These are phyloP conservation scores for Blastomyces silverae DNA, from an alignment of 2,329 filamentous ascomycete species.

Conservation along the genomic window DNA sequence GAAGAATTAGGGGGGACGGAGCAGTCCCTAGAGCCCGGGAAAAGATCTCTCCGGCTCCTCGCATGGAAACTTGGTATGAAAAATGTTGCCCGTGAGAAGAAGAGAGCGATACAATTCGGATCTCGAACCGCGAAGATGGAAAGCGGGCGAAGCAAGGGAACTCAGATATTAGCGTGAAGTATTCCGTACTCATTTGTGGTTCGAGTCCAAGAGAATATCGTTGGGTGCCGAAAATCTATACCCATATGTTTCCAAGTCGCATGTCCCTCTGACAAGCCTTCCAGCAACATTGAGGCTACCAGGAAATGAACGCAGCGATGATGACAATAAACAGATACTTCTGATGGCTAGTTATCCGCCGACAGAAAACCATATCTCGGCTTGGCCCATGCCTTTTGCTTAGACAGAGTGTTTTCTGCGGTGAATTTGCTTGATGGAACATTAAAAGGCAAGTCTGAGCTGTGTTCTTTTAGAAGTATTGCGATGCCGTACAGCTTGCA, in stretches of 20 bases:
- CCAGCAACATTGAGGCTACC: background rate
- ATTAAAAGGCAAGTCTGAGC: conserved; percentile 36
- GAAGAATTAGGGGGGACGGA: conserved; percentile 23
- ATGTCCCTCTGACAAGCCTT: background rate
- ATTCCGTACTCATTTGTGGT: conserved; percentile 2
- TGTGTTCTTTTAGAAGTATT: conserved; percentile 15
- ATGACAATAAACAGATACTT: conserved; percentile 43
- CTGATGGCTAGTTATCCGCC: conserved; percentile 28
- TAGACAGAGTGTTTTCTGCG: conserved; percentile 6
- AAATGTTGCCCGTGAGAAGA: conserved; percentile 75
- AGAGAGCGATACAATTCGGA: conserved; percentile 83
- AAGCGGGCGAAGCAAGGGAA: conserved; percentile 58
- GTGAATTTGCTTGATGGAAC: conserved; percentile 12
- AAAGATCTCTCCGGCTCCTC: conserved; percentile 70
- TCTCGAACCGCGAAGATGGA: conserved; percentile 80
- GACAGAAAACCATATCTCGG: conserved; percentile 10
- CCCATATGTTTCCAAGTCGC: background rate
- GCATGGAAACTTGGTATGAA: conserved; percentile 67
- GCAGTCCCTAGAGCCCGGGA: conserved; percentile 62
- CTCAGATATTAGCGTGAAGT: conserved; percentile 44
- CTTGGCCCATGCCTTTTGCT: conserved; percentile 5
- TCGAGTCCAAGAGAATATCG: background rate
- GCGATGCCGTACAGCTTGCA: background rate
- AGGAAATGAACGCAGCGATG: conserved; percentile 28
- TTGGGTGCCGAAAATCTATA: conserved; percentile 2